Conservation (phyloP, 345 rosid species). For the Aquilaria yunnanensis region DNA sequence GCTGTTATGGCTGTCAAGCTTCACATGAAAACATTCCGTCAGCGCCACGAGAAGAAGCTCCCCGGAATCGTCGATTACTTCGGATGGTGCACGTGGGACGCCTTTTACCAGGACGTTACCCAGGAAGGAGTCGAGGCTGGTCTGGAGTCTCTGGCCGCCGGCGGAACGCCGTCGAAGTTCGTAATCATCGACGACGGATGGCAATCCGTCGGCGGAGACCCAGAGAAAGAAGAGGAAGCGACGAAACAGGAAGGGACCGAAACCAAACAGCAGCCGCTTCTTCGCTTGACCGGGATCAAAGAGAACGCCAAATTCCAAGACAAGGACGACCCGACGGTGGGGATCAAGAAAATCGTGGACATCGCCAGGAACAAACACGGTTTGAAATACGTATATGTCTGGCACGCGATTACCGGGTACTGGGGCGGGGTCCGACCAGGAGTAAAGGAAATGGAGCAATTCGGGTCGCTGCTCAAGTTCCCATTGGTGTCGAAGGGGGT, state of each 20-base stretch:
- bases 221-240: constrained; percentile 3
- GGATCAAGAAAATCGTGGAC: constrained; percentile 68
- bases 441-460: constrained; percentile 52
- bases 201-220: constrained; percentile 73
- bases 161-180: constrained; percentile 79
- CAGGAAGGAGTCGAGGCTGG: constrained; percentile 94
- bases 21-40: constrained; percentile 77
- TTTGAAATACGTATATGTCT: constrained; percentile 74
- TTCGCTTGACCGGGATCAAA: constrained; percentile 63
- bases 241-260: constrained; percentile 13
- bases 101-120: constrained; percentile 88
- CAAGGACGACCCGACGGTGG: constrained; percentile 50
- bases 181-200: constrained; percentile 96
- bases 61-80: constrained; percentile 77
- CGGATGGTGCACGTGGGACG: constrained; percentile 99
- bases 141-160: constrained; percentile 51
- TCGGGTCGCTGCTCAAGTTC: constrained; percentile 64
- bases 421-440: constrained; percentile 98
- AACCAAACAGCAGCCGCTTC: constrained; percentile 33
- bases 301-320: constrained; percentile 74
- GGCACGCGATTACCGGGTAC: constrained; percentile 96
- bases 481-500: constrained; percentile 65
- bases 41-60: constrained; percentile 79
- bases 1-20: constrained; percentile 60
- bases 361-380: constrained; percentile 62